Base-by-base conservation (phyloP, 768 basidiomycete genomes). In the Pleurotus citrinopileatus region DNA sequence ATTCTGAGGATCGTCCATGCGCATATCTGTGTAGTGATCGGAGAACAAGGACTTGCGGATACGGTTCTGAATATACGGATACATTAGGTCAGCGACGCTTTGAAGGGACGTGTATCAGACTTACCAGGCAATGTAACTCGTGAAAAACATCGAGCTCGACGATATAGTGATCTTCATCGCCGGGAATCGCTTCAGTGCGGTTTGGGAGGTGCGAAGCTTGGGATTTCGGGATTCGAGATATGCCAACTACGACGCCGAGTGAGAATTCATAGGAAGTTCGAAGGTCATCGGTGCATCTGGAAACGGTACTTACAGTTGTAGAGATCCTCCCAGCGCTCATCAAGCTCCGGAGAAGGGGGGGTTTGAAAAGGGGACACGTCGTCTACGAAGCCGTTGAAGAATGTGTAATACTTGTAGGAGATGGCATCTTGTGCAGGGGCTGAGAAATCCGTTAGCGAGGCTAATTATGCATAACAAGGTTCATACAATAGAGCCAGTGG, bases 131-230 rank as follows among this genome's bases (percentile, higher is more conserved):
- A 50, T 67, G 65, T 8, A 67, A 51, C 38, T 65, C 57, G 48
- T 67, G 65, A 50, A 67, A 67, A 4, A 67, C 64, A n/a, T 67
- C 64, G 3, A 64, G 42, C 4, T 48, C 54, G 10, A 55, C 57
- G 12, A 65, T 56, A 42, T 59, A 67, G 36, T 63, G 55, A 3
- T 52, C 61, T 15, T 58, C 57, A n/a, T 64, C 61, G n/a, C 56
- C 60, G 4, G 56, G 54, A 15, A 67, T 63, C 4, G 60, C 56
- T 40, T 54, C 44, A 2, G 63, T 67, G 6, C 47, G 51, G 54
- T 64, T 64, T 2, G 61, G 48, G 17, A 67, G 55, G 7, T 53
- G 42, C 3, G 54, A 47, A 1, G 61, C 65, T 26, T 63, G 38
- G 3, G 44, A 51, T 25, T 59, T 59, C 1, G 65, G 60, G 15